Evolutionary conservation across 345 rosid species (phyloP), one percentile per base, ranked within the genome.

Genomic region (Citrus glauca): DNA sequence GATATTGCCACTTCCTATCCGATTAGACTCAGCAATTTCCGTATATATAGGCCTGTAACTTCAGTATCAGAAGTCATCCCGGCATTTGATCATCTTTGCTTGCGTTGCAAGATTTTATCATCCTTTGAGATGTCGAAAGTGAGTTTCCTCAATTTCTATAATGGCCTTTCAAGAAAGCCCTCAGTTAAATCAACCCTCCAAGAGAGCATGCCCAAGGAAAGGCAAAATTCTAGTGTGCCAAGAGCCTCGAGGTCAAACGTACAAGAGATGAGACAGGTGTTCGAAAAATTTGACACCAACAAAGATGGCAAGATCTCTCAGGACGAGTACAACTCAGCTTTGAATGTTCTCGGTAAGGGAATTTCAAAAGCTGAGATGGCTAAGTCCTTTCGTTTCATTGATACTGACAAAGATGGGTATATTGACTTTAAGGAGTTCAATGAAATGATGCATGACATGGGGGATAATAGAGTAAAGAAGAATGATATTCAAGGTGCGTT

Each of bases 321-420:
- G 50, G 50, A 42, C 50, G 50, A 42, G 16, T 42, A 42, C 50
- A 42, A 42, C 50, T 42, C 16, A 42, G 50, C 50, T 11, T 42
- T 42, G 50, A 42, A 3, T 42, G 50, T 42, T 42, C 16, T 42
- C 16, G 16, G 4, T 3, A 42, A 42, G 14, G 50, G 50, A 42
- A 42, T 42, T 42, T 2, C 50, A 42, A 42, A 42, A 42, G 50
- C 50, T 4, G 94, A 87, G 65, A 72, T 78, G 37, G 66, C 30
- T 9, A 83, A 81, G 38, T 77, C 85, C 59, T 89, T 91, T 56
- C 75, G 37, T 45, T 84, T 74, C 16, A 78, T 89, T 24, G 94
- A 88, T 27, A 62, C 87, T 1, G 88, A 88, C 11, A 90, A 86
- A 14, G 91, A 89, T 22, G 94, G 94, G 13, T 91, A 82, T 84